Base-by-base conservation (phyloP, 2,329 filamentous ascomycete genomes). In the Dichotomopilus funicola region DNA sequence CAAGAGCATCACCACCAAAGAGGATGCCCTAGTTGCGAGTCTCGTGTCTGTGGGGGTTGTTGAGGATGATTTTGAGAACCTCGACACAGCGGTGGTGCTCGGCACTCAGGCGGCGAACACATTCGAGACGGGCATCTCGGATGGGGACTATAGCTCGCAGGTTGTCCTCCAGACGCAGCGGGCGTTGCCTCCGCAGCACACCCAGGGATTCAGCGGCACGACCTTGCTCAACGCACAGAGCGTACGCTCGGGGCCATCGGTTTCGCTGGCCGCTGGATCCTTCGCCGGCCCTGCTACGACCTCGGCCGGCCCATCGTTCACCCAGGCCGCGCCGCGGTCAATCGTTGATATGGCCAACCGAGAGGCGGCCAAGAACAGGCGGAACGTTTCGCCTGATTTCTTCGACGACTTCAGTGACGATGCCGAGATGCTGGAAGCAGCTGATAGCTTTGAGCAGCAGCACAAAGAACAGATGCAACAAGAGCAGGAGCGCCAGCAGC, bases 391-490 rank as follows among this genome's bases (percentile, higher is more conserved):
- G 11, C 9, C 36, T 31, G 51, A 63, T 31, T 53, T 63, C 34
- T 67, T 65, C 35, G 63, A 61, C 47, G 67, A 68, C 40, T 66
- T 68, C 33, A 67, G 65, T 49, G 72, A 72, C 41, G 73, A 75
- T 12, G 70, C 65, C 12, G 67, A 67, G 43, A 78, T 82, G 73
- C 67, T 80, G 35, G 78, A 76, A 34, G 71, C 79, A 54, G 78
- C 76, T 9, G 71, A 80, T 57, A 71, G 77, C 60, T 74, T 77
- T 40, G 78, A 81, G 59, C 69, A 81, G 59, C 69, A 69, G 58
- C 70, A 69, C 19, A 27, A 27, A 27, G 19, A 27, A 27, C 19
- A 27, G 19, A 27, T 27, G 12, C 42, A 31, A 6, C 44, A 46
- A 31, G 72, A 76, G 57, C 69, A 69, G 6, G 69, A 66, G 2